Evolutionary conservation across 768 basidiomycete species (phyloP), one percentile per base, ranked within the genome.

Genomic region (Podaxis mareebaensis): DNA sequence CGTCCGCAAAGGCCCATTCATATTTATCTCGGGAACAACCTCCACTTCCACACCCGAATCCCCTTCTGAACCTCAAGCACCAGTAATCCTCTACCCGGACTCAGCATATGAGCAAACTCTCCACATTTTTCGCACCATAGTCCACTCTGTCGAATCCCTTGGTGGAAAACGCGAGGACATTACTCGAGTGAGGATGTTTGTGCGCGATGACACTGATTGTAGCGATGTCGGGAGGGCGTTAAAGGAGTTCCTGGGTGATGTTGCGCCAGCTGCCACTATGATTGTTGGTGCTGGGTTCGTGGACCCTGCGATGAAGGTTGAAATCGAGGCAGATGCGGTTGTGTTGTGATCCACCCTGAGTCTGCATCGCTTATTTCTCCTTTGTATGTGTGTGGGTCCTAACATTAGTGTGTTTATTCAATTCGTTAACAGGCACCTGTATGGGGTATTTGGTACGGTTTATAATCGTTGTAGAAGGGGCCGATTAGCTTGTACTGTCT

Each of bases 21-120:
- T 85, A 67, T 81, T 81, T 69, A 78, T 84, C 36, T 84, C 83
- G 10, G 84, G 83, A 3, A 84, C 83, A 15, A 84, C 83, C 2
- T 78, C 82, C 36, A 57, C 58, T 39, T 56, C 65, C n/a, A 51
- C 48, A 49, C 39, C 53, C 48, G 48, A 33, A 40, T 40, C 44
- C 10, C 10, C 61, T 6, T 46, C 65, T 11, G 52, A 55, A 20
- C 22, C 33, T 17, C n/a, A 39, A n/a, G 30, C 53, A 11, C 58
- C 57, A 30, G 11, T 46, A 7, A 53, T 84, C 38, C 75, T 76
- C 24, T 74, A 80, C 68, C 80, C 81, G 0, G 72, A 69, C 22
- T 82, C 79, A 8, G 82, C 83, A 6, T 79, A 81, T 68, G 67
- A 75, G 2, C 85, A 85, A 71, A 74, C 83, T 1, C 58, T 70